A percentile compares a stretch with the other conserved stretches of the same genome.
Conservation (phyloP, 768 basidiomycete genomes). For the Kwoniella botswanensis region DNA sequence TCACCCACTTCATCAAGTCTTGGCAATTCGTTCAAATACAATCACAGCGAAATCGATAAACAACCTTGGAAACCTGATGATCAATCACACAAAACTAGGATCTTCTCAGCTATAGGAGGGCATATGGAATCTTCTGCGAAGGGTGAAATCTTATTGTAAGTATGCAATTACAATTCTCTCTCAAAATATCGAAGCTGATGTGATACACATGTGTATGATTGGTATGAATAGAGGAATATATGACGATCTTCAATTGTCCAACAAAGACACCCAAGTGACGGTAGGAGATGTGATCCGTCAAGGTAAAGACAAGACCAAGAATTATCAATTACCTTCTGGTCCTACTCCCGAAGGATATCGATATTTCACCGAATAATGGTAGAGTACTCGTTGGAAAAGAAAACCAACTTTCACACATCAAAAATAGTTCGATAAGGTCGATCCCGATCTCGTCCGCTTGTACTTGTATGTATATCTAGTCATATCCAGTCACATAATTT, state of each 20-base stretch:
- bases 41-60: background rate
- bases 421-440: background rate
- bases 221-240: slow-evolving; percentile 1
- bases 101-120: background rate
- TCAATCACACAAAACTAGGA: background rate
- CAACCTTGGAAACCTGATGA: background rate
- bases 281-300: background rate
- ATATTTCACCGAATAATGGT: background rate
- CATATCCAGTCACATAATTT: background rate
- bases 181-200: background rate
- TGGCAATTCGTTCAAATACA: background rate
- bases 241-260: background rate
- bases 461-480: background rate
- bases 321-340: background rate
- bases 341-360: background rate
- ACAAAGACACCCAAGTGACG: background rate
- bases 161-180: background rate
- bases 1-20: background rate
- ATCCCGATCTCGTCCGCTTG: background rate
- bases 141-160: background rate
- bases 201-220: too few species aligned
- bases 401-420: background rate
- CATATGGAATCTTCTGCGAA: slow-evolving; percentile 5
- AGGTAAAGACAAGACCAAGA: background rate
- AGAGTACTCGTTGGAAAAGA: too few species aligned